Evolutionary conservation across 1,284 basidiomycete species (phyloP).

Genomic region (Apiotrichum gamsii): DNA sequence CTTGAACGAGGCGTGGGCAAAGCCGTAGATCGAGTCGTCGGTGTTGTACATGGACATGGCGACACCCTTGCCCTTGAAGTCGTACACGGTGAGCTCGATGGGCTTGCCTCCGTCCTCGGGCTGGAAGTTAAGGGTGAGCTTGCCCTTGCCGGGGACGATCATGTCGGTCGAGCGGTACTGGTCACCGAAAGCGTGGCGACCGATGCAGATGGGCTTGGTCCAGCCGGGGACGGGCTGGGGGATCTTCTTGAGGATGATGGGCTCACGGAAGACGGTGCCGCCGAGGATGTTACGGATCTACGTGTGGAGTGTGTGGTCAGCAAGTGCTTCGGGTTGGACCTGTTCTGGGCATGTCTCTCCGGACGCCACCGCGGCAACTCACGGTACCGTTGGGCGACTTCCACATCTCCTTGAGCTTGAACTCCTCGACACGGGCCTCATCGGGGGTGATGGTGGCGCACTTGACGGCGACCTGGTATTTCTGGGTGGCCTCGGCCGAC

Average conservation of each 20-base stretch:
- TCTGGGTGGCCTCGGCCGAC: slow-evolving; percentile 82
- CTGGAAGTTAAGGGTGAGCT: slow-evolving; percentile 79
- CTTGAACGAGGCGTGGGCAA: slow-evolving; percentile 96
- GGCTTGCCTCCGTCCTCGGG: slow-evolving; percentile 62
- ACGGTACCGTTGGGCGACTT: slow-evolving; percentile 90
- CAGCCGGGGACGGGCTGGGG: slow-evolving; percentile 93
- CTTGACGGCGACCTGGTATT: slow-evolving; percentile 70
- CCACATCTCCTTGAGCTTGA: slow-evolving; percentile 98
- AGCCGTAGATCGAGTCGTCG: slow-evolving; percentile 87
- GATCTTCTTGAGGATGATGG: slow-evolving; percentile 85
- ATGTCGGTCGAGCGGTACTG: slow-evolving; percentile 93
- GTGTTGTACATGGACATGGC: slow-evolving; percentile 95
- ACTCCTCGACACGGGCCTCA: slow-evolving; percentile 64
- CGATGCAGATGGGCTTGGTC: slow-evolving; percentile 94
- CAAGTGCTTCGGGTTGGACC: background rate
- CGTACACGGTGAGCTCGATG: slow-evolving; percentile 71
- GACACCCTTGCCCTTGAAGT: slow-evolving; percentile 83
- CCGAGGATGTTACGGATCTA: slow-evolving; percentile 96
- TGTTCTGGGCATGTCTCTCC: background rate
- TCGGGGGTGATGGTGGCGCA: slow-evolving; percentile 99
- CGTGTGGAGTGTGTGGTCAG: slow-evolving; percentile 36
- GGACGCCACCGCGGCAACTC: slow-evolving; percentile 32
- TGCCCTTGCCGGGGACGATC: slow-evolving; percentile 77
- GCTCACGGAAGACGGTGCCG: slow-evolving; percentile 97
- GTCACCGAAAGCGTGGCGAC: slow-evolving; percentile 95